Evolutionary conservation across 495 filamentous ascomycete genomes (phyloP).

Genomic region (Immersiella caudata): DNA sequence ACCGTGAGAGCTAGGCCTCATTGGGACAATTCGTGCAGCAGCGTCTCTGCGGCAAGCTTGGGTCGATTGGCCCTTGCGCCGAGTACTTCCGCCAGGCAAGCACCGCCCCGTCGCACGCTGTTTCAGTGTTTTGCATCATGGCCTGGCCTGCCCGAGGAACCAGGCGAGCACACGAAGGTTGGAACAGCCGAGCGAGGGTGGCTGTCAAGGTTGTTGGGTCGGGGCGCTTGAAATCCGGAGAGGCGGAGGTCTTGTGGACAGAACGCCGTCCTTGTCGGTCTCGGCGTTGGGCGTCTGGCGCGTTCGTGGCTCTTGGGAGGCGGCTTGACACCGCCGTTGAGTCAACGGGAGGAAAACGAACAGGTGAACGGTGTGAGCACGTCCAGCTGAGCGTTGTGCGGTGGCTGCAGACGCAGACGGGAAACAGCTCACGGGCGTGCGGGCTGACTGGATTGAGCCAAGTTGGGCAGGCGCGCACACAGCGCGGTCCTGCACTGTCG

Average conservation of each 20-base stretch:
- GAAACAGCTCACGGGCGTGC: conserved; percentile 1
- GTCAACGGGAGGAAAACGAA: neutral
- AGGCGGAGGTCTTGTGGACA: too few relatives aligned
- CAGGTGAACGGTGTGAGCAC: neutral
- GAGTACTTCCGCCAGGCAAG: conserved; percentile 3
- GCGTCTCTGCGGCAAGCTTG: neutral
- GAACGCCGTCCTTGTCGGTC: neutral
- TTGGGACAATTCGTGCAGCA: conserved; percentile 25
- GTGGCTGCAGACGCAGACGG: conserved; percentile 11
- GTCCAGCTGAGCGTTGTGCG: conserved; percentile 11
- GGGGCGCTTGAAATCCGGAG: too few relatives aligned
- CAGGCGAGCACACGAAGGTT: too few relatives aligned
- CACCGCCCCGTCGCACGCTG: conserved; percentile 27
- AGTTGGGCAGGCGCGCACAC: conserved; percentile 20
- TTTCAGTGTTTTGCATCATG: conserved; percentile 30
- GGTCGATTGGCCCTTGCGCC: conserved; percentile 18
- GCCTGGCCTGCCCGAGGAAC: conserved; percentile 4
- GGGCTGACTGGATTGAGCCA: conserved; percentile 25
- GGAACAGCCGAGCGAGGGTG: conserved; percentile 1
- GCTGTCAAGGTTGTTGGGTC: neutral
- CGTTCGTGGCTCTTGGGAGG: neutral
- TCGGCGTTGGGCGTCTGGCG: neutral
- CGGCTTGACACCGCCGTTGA: neutral
- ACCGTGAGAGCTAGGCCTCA: conserved; percentile 6
- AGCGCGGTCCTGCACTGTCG: neutral